These are phyloP conservation scores for Mortierella claussenii DNA, from an alignment of 192 early-diverging fungal genomes.

Conservation along the genomic window DNA sequence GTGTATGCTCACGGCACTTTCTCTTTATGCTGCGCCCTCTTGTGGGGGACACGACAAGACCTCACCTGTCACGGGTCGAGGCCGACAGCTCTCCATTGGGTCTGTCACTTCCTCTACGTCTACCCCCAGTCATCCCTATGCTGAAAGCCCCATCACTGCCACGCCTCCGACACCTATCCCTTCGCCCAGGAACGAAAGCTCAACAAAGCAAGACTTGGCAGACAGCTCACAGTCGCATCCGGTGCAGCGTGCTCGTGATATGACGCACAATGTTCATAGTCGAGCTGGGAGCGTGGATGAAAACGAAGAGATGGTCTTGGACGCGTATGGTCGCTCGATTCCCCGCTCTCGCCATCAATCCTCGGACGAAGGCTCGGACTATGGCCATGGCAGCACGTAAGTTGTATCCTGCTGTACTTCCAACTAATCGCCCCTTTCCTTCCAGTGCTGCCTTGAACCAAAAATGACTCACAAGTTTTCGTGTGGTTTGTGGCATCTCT, in stretches of 20 bases:
- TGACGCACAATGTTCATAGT: conserved; percentile 49
- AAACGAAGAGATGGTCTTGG: conserved; percentile 48
- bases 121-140: conserved; percentile 3
- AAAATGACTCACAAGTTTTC: not conserved
- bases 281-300: conserved; percentile 36
- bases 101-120: conserved; percentile 1
- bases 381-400: conserved; percentile 31
- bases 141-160: conserved; percentile 12
- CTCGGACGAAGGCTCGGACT: conserved; percentile 41
- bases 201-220: not conserved
- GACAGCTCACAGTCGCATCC: conserved; percentile 1
- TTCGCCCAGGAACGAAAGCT: conserved; percentile 18
- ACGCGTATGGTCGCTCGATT: conserved; percentile 46
- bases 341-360: conserved; percentile 47
- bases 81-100: conserved; percentile 12
- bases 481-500: not conserved
- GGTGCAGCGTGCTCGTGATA: conserved; percentile 23
- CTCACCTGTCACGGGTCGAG: not conserved
- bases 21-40: not conserved
- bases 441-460: too few species aligned
- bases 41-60: too few species aligned
- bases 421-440: too few species aligned
- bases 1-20: not conserved
- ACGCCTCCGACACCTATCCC: conserved; percentile 36
- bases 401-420: too few species aligned